These are phyloP conservation scores for Chloris gayana DNA, from an alignment of 176 grass and related monocot species.

Conservation along the genomic window DNA sequence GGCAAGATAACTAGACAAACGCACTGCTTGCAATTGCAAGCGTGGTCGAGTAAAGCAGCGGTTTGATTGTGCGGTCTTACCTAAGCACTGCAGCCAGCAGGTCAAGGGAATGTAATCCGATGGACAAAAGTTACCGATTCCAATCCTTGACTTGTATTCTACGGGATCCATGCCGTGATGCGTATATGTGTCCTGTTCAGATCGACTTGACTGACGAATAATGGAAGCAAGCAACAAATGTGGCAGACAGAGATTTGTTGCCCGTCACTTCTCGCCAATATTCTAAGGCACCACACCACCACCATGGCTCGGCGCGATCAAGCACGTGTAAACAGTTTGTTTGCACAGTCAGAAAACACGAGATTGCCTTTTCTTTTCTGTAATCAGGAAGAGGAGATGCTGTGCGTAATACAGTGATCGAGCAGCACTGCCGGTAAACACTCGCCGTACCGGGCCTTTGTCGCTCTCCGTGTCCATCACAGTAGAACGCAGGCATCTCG, in stretches of 20 bases:
- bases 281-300: conserved; percentile 1
- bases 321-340: not conserved
- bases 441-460: not conserved
- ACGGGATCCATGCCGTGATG: not conserved
- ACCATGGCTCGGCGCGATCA: conserved; percentile 8
- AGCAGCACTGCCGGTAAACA: not conserved
- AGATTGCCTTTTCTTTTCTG: not conserved
- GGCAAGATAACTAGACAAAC: too few relatives aligned
- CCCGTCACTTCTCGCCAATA: conserved; percentile 4
- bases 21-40: not conserved
- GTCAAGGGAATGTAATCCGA: not conserved
- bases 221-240: not conserved
- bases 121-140: not conserved
- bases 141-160: conserved; percentile 15
- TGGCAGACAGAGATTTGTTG: conserved; percentile 24
- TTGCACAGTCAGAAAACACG: not conserved
- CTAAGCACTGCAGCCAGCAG: not conserved
- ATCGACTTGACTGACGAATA: not conserved
- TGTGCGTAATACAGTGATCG: not conserved
- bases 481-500: not conserved
- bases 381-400: not conserved
- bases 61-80: conserved; percentile 35
- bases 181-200: not conserved
- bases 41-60: conserved; percentile 1
- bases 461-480: not conserved